Percentiles rank a stretch among this genome's conserved stretches.
phyloP scores from a whole-genome alignment of 495 filamentous ascomycete species.

The Xanthoparmelia taractica region DNA sequence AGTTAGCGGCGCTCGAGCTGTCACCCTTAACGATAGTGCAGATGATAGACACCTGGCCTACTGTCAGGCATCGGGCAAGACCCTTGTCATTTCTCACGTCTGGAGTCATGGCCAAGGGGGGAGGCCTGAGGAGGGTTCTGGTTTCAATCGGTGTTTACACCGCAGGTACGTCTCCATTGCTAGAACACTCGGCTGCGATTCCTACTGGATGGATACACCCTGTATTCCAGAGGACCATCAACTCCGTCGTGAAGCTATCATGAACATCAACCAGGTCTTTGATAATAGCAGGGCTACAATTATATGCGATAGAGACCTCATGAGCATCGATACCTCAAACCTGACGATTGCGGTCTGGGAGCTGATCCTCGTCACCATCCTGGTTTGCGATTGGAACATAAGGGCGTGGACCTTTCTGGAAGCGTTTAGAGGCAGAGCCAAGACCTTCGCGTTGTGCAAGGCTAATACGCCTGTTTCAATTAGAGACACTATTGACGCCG shows the following conservation, averaged over 20 bases:
- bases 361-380: slow-evolving; percentile 15
- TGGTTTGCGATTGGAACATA: slow-evolving; percentile 30
- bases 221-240: slow-evolving; percentile 25
- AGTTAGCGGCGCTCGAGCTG: slow-evolving; percentile 17
- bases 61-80: slow-evolving; percentile 14
- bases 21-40: background rate
- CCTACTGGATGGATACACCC: slow-evolving; percentile 29
- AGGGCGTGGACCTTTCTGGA: slow-evolving; percentile 30
- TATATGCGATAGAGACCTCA: slow-evolving; percentile 27
- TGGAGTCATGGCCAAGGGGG: slow-evolving; percentile 31
- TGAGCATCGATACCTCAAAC: slow-evolving; percentile 19
- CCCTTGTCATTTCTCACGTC: slow-evolving; percentile 28
- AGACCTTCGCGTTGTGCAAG: slow-evolving; percentile 25
- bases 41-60: slow-evolving; percentile 14
- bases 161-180: slow-evolving; percentile 21
- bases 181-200: slow-evolving; percentile 19
- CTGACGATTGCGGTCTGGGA: slow-evolving; percentile 7
- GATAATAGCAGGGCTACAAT: slow-evolving; percentile 21
- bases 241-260: slow-evolving; percentile 24
- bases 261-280: slow-evolving; percentile 27
- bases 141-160: slow-evolving; percentile 26
- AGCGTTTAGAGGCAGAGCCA: slow-evolving; percentile 18
- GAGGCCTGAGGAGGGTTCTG: slow-evolving; percentile 21
- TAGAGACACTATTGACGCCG: slow-evolving; percentile 3
- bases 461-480: slow-evolving; percentile 20